Evolutionary conservation across 169 alveolate genomes (phyloP), one percentile per base, ranked within the genome.

Genomic region (Besnoitia besnoiti): DNA sequence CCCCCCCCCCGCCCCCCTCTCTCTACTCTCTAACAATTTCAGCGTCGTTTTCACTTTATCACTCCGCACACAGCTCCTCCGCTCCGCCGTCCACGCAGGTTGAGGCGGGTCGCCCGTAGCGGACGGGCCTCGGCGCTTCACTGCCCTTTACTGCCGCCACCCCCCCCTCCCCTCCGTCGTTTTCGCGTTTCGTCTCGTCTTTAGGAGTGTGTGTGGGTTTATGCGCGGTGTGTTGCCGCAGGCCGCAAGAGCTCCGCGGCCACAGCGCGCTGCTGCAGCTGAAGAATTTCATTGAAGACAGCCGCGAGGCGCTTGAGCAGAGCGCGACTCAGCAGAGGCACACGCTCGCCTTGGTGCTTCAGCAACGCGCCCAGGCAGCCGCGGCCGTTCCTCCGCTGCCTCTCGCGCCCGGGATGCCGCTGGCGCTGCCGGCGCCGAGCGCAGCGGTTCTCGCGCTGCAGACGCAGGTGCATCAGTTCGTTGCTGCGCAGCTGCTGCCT

Each of bases 231-330:
- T 73, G 14, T 33, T 35, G 19, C 8, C n/a, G 8, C 82, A 73
- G 82, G 24, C 82, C 82, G 12, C 82, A 73, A 30, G 82, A 73
- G 21, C 82, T 73, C 39, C 82, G 82, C 27, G 82, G 44, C 5
- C 39, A 73, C 82, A 73, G 82, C 82, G 82, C 82, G 46, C 24
- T 73, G 24, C 3, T n/a, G 46, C 82, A 37, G 46, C 44, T 73
- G 82, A 73, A 35, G 82, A 73, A 42, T 37, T 73, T 73, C 82
- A 37, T 73, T 8, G 46, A 73, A 7, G 82, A 73, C 14, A 42
- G 44, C 30, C 39, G 82, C 27, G 82, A 73, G 44, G 47, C 39
- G 82, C 3, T 73, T 16, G 44, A 73, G 21, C 47, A 73, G 46
- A 16, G n/a, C 5, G 30, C n/a, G n/a, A 10, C 16, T 8, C 39